Evolutionary conservation across 1,284 basidiomycete species (phyloP).

Genomic region (Sanghuangporus sanghuang): DNA sequence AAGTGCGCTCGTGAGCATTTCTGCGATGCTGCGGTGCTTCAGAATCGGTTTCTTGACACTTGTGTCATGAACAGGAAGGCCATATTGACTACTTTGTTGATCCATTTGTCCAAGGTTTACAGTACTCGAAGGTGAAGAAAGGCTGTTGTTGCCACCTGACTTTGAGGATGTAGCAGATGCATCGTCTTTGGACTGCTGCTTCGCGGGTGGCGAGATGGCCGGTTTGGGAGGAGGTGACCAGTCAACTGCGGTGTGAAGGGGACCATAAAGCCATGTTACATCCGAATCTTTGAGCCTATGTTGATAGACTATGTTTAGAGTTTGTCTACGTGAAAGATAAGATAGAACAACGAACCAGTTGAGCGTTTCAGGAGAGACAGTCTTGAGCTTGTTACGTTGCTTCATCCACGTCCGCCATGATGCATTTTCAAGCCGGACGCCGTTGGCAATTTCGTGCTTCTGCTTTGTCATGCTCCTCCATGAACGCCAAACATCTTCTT

Average conservation of each 20-base stretch:
- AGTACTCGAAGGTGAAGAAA: slow-evolving; percentile 15
- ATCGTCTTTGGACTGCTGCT: slow-evolving; percentile 21
- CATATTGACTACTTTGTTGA: slow-evolving; percentile 3
- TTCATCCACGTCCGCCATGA: slow-evolving; percentile 99
- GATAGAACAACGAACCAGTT: slow-evolving; percentile 78
- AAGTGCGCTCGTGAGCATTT: slow-evolving; percentile 70
- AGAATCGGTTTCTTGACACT: slow-evolving; percentile 81
- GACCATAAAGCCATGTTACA: slow-evolving; percentile 98
- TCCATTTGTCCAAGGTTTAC: slow-evolving; percentile 5
- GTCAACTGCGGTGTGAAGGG: slow-evolving; percentile 87
- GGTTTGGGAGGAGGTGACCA: slow-evolving; percentile 53
- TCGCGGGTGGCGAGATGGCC: slow-evolving; percentile 23
- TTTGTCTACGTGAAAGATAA: background rate
- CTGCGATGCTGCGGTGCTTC: slow-evolving; percentile 91
- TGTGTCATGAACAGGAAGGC: slow-evolving; percentile 13
- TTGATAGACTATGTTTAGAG: slow-evolving; percentile 4
- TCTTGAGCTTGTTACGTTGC: slow-evolving; percentile 94
- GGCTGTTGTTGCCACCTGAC: slow-evolving; percentile 31
- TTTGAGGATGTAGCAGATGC: slow-evolving; percentile 23
- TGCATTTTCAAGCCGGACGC: slow-evolving; percentile 93
- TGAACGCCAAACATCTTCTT: slow-evolving; percentile 97
- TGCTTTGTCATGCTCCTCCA: slow-evolving; percentile 98
- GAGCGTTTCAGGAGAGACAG: slow-evolving; percentile 93
- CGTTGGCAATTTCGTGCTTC: slow-evolving; percentile 98
- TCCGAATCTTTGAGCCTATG: slow-evolving; percentile 97